These are phyloP conservation scores for Syzygium syzygioides DNA, from an alignment of 441 rosid species.

Conservation along the genomic window DNA sequence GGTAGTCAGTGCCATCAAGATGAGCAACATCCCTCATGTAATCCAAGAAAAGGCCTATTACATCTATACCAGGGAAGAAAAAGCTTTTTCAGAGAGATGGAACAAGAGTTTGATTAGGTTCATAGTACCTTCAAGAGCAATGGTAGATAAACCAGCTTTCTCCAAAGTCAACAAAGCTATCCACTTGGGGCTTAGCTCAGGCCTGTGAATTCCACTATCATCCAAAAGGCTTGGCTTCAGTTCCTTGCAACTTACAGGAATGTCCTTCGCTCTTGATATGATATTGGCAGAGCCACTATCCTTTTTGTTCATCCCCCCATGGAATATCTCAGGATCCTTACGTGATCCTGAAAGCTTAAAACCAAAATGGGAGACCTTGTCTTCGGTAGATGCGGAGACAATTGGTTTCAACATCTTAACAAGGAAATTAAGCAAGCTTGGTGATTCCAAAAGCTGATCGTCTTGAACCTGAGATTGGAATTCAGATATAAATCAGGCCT, in stretches of 20 bases:
- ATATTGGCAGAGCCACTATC: constrained; percentile 61
- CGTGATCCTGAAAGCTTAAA: constrained; percentile 68
- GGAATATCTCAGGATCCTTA: constrained; percentile 43
- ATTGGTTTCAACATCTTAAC: constrained; percentile 83
- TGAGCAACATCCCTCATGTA: background rate
- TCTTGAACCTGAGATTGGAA: constrained; percentile 71
- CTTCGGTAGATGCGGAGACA: constrained; percentile 35
- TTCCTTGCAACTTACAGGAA: constrained; percentile 78
- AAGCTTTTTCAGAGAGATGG: background rate
- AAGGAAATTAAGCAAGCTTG: constrained; percentile 61
- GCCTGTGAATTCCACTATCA: constrained; percentile 41
- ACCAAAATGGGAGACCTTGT: constrained; percentile 66
- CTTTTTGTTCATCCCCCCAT: constrained; percentile 34
- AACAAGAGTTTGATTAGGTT: background rate
- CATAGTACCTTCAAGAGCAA: constrained; percentile 83
- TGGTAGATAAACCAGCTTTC: constrained; percentile 79
- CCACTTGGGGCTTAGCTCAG: constrained; percentile 87
- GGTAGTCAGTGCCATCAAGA: background rate
- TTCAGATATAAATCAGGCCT: background rate
- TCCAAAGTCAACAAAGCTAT: constrained; percentile 84
- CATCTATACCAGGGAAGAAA: background rate
- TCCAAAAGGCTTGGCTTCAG: constrained; percentile 35
- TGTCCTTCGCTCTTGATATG: constrained; percentile 66
- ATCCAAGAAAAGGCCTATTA: background rate
- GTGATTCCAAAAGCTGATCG: constrained; percentile 79